phyloP scores from a whole-genome alignment of 2,329 filamentous ascomycete species.

The Calonectria hongkongensis region DNA sequence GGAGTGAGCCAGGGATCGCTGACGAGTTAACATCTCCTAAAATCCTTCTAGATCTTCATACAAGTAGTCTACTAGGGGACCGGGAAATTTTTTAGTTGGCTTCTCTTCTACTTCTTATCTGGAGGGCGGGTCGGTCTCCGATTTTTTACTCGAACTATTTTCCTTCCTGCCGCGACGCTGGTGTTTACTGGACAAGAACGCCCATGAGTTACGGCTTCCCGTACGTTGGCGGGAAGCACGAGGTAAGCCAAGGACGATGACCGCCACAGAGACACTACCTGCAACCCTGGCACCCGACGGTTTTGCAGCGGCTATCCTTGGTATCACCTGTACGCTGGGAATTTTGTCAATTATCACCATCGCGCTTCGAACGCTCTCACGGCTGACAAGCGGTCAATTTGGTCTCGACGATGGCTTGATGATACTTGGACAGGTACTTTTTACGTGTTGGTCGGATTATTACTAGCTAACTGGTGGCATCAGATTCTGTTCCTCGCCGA shows the following conservation, averaged over 20 bases:
- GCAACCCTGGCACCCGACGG: background rate
- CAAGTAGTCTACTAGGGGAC: background rate
- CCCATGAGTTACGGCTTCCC: background rate
- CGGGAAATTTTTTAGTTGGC: too few relatives aligned
- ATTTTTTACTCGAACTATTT: background rate
- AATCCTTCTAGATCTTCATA: background rate
- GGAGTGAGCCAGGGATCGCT: background rate
- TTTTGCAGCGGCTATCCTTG: constrained; percentile 10
- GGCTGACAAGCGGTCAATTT: background rate
- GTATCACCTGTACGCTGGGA: constrained; percentile 4
- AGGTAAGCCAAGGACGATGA: background rate
- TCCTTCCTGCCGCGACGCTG: background rate
- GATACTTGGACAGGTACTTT: constrained; percentile 9
- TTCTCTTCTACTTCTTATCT: background rate
- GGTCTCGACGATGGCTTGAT: background rate
- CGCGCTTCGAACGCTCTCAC: background rate
- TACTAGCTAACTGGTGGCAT: background rate
- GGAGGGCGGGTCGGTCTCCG: background rate
- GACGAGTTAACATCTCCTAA: background rate
- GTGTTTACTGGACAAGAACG: background rate
- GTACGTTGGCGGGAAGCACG: constrained; percentile 1
- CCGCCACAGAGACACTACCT: background rate
- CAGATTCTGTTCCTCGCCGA: background rate
- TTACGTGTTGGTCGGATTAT: rapidly evolving
- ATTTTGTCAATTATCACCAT: background rate